Conservation (phyloP, 495 filamentous ascomycete species). For the Talaromyces adpressus region DNA sequence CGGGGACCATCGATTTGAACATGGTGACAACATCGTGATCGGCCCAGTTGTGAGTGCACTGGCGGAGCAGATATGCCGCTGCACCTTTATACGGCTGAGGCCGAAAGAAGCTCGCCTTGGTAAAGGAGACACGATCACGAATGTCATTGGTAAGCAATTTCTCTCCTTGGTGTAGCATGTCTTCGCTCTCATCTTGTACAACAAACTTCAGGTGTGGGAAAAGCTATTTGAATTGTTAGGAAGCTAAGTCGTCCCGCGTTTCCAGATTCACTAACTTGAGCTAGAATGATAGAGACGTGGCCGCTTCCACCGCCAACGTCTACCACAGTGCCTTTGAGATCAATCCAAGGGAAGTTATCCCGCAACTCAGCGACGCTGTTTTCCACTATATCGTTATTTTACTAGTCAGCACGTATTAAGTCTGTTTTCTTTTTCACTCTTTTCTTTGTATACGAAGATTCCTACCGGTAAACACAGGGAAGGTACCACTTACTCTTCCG, state of each 20-base stretch:
- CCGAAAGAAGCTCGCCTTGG: background rate
- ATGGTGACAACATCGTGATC: background rate
- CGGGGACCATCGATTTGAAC: background rate
- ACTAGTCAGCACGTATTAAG: background rate
- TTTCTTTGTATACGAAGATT: no score
- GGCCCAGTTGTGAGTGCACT: background rate
- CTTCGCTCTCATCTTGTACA: conserved; percentile 21
- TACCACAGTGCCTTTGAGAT: conserved; percentile 13
- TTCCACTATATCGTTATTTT: background rate
- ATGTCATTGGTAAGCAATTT: background rate
- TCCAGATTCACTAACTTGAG: background rate
- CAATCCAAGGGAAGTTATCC: background rate
- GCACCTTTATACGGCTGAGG: background rate
- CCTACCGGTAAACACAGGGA: no score
- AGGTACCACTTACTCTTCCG: no score
- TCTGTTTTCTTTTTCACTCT: no score
- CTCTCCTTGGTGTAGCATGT: background rate
- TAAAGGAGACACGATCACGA: background rate
- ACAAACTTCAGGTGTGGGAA: conserved; percentile 18
- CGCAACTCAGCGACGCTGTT: background rate
- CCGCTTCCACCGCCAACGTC: conserved; percentile 31
- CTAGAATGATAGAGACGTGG: conserved; percentile 15
- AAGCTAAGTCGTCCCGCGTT: background rate
- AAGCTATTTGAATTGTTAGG: background rate
- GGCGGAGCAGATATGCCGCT: background rate